Base-by-base conservation (phyloP, 2,329 filamentous ascomycete species). In the Penicillium sp. region DNA sequence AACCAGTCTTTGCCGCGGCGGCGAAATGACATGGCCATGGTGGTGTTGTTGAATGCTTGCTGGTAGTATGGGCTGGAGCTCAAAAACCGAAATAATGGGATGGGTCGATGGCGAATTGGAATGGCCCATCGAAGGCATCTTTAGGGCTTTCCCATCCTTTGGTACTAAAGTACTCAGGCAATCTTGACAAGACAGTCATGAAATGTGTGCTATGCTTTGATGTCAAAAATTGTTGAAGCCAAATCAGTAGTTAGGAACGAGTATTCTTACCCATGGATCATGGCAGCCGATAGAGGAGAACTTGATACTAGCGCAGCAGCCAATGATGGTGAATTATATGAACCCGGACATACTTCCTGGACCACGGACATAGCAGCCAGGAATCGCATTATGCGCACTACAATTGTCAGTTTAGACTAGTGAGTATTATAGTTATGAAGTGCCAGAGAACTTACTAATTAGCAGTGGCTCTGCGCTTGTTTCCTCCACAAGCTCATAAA, bases 41-140 rank as follows among this genome's bases (percentile, higher is more conserved):
- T 58, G 0, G 54, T 59, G 35, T 57, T 53, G 53, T 57, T 53
- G 53, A 60, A 63, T 9, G 58, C 60, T 18, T 54, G 49, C 6
- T 43, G 20, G 44, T 60, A 60, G 18, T 58, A 60, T 5, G 49
- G 31, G 12, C 42, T 41, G 0, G 47, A 44, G 40, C 40, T 35
- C 33, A 62, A 35, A 26, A 56, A 60, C 6, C 57, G 26, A 62
- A 62, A 35, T 62, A 62, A 25, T 58, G 55, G 6, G 27, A 20
- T 8, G 59, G 51, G 14, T 40, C 33, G 18, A 53, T 22, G 35
- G 55, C 55, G 12, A 53, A 62, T 11, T 60, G 53, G 33, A 62
- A 62, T 14, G 55, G 58, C 2, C 53, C 50, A 27, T 60, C 33
- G 0, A 31, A 29, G 33, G 52, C 55, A 37, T 62, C 53, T 9